Percentiles rank a stretch among this genome's conserved stretches.
phyloP scores from a whole-genome alignment of 148 eudicot species.

The Chenopodium album region DNA sequence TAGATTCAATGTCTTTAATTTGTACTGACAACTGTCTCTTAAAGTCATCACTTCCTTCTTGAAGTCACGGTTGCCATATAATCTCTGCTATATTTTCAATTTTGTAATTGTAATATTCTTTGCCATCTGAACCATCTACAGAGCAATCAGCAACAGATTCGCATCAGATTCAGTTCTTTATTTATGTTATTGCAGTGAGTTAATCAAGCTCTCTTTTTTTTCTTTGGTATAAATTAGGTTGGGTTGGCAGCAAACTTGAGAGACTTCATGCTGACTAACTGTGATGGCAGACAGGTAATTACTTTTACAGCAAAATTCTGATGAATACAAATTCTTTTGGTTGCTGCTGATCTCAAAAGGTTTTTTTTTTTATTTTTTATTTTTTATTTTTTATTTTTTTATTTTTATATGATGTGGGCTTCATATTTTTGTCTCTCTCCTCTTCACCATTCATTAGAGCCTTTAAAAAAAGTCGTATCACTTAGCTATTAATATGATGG shows the following conservation, averaged over 20 bases:
- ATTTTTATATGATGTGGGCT: background rate
- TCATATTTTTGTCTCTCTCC: slow-evolving; percentile 2
- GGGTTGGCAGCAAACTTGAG: slow-evolving; percentile 95
- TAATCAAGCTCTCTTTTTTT: slow-evolving; percentile 5
- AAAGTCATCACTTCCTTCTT: background rate
- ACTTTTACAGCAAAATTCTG: background rate
- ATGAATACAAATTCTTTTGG: background rate
- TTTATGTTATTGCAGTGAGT: background rate
- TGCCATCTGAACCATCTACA: background rate
- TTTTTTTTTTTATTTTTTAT: background rate
- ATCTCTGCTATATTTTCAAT: too few relatives aligned
- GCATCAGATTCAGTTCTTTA: background rate
- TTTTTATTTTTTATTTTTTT: too few relatives aligned
- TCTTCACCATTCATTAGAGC: background rate
- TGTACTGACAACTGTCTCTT: background rate
- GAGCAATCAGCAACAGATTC: background rate
- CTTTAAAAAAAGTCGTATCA: background rate
- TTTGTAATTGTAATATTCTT: background rate
- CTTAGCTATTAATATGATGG: background rate
- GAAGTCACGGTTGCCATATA: background rate
- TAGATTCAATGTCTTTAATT: too few relatives aligned
- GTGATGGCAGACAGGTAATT: slow-evolving; percentile 74
- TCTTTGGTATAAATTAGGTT: slow-evolving; percentile 40
- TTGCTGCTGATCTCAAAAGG: background rate
- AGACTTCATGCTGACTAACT: slow-evolving; percentile 67